Evolutionary conservation across 768 basidiomycete genomes (phyloP).

Genomic region (Lactarius vividus): DNA sequence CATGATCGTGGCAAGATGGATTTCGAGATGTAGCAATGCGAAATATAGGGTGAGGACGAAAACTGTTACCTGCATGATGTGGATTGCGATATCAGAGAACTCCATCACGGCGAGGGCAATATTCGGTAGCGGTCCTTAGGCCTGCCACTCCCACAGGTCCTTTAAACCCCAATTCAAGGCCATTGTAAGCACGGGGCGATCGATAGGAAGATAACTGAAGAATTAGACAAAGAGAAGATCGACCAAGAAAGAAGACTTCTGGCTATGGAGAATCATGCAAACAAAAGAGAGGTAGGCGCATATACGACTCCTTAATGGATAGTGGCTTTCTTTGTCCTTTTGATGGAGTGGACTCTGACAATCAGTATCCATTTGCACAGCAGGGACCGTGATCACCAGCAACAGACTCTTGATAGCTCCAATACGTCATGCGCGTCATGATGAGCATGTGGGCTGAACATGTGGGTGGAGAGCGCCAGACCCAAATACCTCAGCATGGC

Average conservation of each 20-base stretch:
- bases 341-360: neutral
- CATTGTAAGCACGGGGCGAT: neutral
- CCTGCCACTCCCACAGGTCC: neutral
- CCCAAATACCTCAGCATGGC: too few species aligned
- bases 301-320: neutral
- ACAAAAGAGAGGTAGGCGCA: neutral
- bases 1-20: neutral
- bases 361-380: neutral
- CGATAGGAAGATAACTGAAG: neutral
- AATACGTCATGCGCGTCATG: too few species aligned
- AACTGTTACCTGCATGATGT: neutral
- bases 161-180: neutral
- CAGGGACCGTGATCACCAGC: neutral
- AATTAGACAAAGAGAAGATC: neutral
- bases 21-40: neutral
- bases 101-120: neutral
- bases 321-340: neutral
- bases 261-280: neutral
- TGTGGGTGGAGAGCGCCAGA: too few species aligned
- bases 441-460: too few species aligned
- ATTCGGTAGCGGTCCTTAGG: neutral
- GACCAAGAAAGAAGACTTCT: neutral
- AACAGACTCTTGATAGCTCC: too few species aligned
- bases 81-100: neutral
- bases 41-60: neutral